Evolutionary conservation across 129 eudicot species (phyloP).

Genomic region (Lactuca saligna): DNA sequence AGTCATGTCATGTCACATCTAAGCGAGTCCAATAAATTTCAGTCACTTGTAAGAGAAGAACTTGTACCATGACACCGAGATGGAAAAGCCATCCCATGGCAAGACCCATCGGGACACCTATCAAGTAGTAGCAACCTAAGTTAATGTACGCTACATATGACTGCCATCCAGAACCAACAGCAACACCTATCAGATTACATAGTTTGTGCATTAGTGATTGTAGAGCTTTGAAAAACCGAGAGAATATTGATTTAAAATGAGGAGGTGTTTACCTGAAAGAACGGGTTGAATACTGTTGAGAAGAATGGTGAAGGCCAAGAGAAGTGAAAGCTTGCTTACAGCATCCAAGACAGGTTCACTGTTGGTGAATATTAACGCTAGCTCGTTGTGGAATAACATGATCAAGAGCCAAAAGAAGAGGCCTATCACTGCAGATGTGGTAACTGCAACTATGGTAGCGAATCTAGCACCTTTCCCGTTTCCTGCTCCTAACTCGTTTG

Average conservation of each 20-base stretch:
- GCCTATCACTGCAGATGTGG: constrained; percentile 55
- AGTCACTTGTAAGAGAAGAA: neutral
- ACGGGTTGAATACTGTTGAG: constrained; percentile 86
- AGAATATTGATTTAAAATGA: neutral
- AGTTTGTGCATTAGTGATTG: neutral
- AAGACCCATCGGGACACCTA: constrained; percentile 78
- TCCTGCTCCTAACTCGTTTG: constrained; percentile 89
- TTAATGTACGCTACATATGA: constrained; percentile 75
- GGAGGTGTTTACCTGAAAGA: constrained; percentile 57
- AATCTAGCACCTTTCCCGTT: constrained; percentile 85
- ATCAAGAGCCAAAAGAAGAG: constrained; percentile 60
- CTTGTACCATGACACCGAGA: constrained; percentile 75
- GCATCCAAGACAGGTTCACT: constrained; percentile 53
- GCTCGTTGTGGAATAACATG: constrained; percentile 57
- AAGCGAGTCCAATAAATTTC: too few species aligned
- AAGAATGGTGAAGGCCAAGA: constrained; percentile 76
- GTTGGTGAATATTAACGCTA: constrained; percentile 60
- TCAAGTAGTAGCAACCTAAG: constrained; percentile 68
- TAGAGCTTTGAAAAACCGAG: neutral
- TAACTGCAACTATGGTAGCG: constrained; percentile 62
- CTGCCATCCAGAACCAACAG: constrained; percentile 98
- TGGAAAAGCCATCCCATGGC: constrained; percentile 75
- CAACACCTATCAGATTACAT: constrained; percentile 53
- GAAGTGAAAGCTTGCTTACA: constrained; percentile 54
- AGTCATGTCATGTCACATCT: neutral